Evolutionary conservation across 306 rosid species (phyloP), one percentile per base, ranked within the genome.

Genomic region (Gleditsia sinensis): DNA sequence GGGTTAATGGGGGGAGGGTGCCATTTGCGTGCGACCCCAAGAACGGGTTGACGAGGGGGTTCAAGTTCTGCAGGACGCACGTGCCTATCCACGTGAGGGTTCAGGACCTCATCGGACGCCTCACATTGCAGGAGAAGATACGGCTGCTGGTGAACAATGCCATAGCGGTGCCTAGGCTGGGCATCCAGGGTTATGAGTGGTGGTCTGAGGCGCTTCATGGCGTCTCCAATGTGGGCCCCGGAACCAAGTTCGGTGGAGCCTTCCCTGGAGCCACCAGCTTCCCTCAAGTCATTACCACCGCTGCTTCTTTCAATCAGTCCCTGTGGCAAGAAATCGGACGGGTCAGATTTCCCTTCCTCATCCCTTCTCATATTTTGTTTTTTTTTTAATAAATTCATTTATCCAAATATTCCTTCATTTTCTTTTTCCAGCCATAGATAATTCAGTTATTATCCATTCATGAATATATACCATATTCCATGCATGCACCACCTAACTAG

Each of bases 281-380:
- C 80, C 99, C 99, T 20, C 97, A 94, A 17, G 99, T 94, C 85
- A 94, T 94, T 88, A 65, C 97, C 72, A 90, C 99, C 57, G 99
- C 96, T 55, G 93, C 99, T 82, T 90, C 99, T 8, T 94, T 94
- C 85, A 94, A 94, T 11, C 83, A 88, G 0, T 88, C 99, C 0
- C 79, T 94, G 0, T 94, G 99, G 99, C 77, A 72, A 10, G 67
- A 90, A 70, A 92, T 94, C 62, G 99, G 99, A 86, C 87, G 81
- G 93, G 99, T 94, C 7, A 87, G 83, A 45, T 62, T 56, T 27
- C 9, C 0, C 65, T 7, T 3, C 2, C 3, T 1, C 4, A 12
- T 42, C 49, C n/a, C 6, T 42, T 6, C 1, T 32, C 4, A 11
- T 0, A 1, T 6, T 6, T 33, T 27, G 23, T 28, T 11, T 54